phyloP scores from a whole-genome alignment of 495 filamentous ascomycete genomes.

The Tetracladium setigerum region DNA sequence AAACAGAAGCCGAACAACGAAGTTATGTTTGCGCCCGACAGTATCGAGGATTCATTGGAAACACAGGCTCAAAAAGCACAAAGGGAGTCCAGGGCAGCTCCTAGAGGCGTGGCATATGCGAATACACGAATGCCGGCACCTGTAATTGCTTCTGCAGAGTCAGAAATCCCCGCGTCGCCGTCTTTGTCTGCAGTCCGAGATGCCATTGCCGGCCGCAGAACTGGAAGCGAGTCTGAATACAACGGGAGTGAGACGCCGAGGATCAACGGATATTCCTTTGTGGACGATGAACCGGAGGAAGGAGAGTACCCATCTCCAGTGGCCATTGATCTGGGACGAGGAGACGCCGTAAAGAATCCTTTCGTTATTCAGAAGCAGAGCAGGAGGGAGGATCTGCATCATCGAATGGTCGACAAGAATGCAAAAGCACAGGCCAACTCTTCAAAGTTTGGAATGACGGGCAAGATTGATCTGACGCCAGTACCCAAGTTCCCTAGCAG shows the following conservation, averaged over 20 bases:
- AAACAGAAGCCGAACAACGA: conserved; percentile 66
- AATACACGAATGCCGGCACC: conserved; percentile 67
- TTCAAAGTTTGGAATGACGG: conserved; percentile 38
- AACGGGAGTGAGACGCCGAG: conserved; percentile 72
- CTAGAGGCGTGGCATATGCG: conserved; percentile 69
- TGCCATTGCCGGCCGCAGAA: conserved; percentile 72
- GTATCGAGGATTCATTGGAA: conserved; percentile 58
- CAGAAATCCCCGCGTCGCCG: conserved; percentile 58
- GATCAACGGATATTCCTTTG: conserved; percentile 89
- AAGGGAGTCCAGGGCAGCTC: conserved; percentile 61
- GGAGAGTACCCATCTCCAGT: conserved; percentile 17
- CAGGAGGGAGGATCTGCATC: conserved; percentile 74
- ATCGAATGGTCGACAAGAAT: conserved; percentile 83
- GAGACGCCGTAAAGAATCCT: conserved; percentile 63
- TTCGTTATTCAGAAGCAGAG: conserved; percentile 74
- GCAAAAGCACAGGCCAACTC: conserved; percentile 59
- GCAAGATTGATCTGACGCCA: conserved; percentile 48
- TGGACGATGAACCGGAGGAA: conserved; percentile 64
- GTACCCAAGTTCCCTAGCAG: conserved; percentile 74
- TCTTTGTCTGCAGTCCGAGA: conserved; percentile 78
- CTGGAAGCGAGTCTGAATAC: conserved; percentile 54
- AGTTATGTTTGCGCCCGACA: conserved; percentile 80
- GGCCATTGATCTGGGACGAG: conserved; percentile 42
- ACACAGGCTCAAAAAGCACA: conserved; percentile 63
- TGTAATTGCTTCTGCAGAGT: conserved; percentile 12